These are phyloP conservation scores for Colletotrichum cuscutae DNA, from an alignment of 2,329 filamentous ascomycete genomes.

Conservation along the genomic window DNA sequence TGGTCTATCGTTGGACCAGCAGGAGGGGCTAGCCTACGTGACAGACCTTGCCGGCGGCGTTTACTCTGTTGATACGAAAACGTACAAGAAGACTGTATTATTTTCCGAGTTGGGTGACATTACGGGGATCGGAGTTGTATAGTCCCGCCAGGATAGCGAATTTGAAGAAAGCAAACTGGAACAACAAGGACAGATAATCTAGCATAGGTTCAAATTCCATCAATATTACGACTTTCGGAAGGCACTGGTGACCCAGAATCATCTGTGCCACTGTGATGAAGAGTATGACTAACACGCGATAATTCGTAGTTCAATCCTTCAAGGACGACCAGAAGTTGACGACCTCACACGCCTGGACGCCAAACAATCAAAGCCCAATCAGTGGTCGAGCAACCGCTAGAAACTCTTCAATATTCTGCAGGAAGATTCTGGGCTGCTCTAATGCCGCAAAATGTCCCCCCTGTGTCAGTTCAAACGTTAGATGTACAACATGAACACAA, in stretches of 20 bases:
- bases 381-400: background rate
- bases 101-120: constrained; percentile 14
- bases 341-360: too few species aligned
- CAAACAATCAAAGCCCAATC: too few species aligned
- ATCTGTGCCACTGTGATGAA: too few species aligned
- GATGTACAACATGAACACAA: background rate
- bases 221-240: too few species aligned
- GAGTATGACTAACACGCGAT: too few species aligned
- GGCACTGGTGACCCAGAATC: too few species aligned
- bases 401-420: background rate
- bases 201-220: too few species aligned
- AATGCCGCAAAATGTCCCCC: constrained; percentile 7
- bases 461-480: background rate
- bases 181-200: too few species aligned
- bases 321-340: too few species aligned
- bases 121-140: background rate
- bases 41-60: constrained; percentile 15
- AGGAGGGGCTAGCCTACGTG: background rate
- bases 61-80: constrained; percentile 5
- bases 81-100: background rate
- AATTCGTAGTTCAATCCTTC: too few species aligned
- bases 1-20: constrained; percentile 1
- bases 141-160: too few species aligned
- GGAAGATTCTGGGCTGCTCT: constrained; percentile 20
- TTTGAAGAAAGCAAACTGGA: too few species aligned